Conservation (phyloP, 306 rosid genomes). For the Cicer cuneatum region DNA sequence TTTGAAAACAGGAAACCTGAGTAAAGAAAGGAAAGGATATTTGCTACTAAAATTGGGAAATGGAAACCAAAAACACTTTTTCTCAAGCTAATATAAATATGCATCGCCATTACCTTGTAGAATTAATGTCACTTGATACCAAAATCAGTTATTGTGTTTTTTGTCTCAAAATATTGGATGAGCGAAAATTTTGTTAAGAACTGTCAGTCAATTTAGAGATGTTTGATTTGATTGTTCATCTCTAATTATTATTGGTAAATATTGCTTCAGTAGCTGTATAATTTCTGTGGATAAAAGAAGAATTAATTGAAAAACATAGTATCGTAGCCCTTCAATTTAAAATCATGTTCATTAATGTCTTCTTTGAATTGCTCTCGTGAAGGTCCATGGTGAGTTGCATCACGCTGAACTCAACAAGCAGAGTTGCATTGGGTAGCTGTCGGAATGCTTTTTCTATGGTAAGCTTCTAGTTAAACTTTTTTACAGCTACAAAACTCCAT, state of each 20-base stretch:
- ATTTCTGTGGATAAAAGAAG: slow-evolving; percentile 13
- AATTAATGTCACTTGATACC: too few relatives aligned
- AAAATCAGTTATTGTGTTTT: neutral
- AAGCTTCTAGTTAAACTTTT: slow-evolving; percentile 40
- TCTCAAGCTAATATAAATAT: too few relatives aligned
- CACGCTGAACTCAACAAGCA: slow-evolving; percentile 83
- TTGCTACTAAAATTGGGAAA: too few relatives aligned
- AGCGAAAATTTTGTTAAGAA: slow-evolving; percentile 4
- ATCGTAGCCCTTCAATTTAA: slow-evolving; percentile 30
- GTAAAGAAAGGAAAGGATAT: too few relatives aligned
- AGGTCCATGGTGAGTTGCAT: slow-evolving; percentile 98
- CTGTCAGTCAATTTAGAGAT: neutral
- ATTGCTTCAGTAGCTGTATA: slow-evolving; percentile 4
- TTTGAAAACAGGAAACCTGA: too few relatives aligned
- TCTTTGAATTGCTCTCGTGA: slow-evolving; percentile 42
- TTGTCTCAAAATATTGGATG: slow-evolving; percentile 12
- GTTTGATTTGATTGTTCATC: slow-evolving; percentile 11
- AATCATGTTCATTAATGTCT: slow-evolving; percentile 11
- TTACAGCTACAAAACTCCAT: slow-evolving; percentile 3
- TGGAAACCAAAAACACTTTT: too few relatives aligned
- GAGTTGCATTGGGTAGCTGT: slow-evolving; percentile 93
- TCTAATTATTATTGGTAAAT: neutral
- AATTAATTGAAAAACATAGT: slow-evolving; percentile 19
- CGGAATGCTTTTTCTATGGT: slow-evolving; percentile 98
- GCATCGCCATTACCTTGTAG: too few relatives aligned